A percentile compares a stretch with the other conserved stretches of the same genome.
Conservation (phyloP, 2,329 filamentous ascomycete species). For the Tothia fuscella region DNA sequence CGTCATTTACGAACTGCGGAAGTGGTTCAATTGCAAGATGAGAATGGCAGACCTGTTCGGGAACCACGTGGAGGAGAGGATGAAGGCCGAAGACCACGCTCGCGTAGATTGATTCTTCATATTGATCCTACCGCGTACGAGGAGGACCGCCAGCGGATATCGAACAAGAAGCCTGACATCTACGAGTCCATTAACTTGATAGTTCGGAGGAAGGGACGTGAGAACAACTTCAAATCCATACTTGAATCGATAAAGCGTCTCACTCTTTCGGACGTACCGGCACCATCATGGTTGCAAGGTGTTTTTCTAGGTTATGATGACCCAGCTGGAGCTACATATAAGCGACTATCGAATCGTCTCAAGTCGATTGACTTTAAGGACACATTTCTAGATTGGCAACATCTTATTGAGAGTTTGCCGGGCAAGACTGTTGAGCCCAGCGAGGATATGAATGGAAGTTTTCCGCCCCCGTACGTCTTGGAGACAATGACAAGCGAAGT, state of each 20-base stretch:
- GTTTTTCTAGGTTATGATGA: slow-evolving; percentile 97
- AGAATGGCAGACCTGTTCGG: slow-evolving; percentile 63
- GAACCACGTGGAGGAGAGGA: slow-evolving; percentile 47
- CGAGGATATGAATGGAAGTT: slow-evolving; percentile 57
- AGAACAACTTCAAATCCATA: slow-evolving; percentile 96
- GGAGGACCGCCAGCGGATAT: slow-evolving; percentile 55
- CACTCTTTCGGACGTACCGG: slow-evolving; percentile 69
- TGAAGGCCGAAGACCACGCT: slow-evolving; percentile 43
- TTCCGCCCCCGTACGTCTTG: slow-evolving; percentile 79
- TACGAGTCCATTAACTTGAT: slow-evolving; percentile 81
- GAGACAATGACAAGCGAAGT: slow-evolving; percentile 32
- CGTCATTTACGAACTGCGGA: slow-evolving; percentile 68
- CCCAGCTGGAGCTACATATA: slow-evolving; percentile 76
- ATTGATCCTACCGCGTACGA: slow-evolving; percentile 71
- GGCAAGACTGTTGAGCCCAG: slow-evolving; percentile 74
- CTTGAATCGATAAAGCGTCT: slow-evolving; percentile 83
- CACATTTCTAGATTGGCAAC: slow-evolving; percentile 91
- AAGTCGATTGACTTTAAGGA: slow-evolving; percentile 80
- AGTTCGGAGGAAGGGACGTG: slow-evolving; percentile 67
- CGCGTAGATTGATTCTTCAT: slow-evolving; percentile 64
- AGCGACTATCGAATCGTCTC: slow-evolving; percentile 64
- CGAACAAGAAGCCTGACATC: slow-evolving; percentile 59
- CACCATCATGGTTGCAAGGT: slow-evolving; percentile 88
- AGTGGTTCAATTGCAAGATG: slow-evolving; percentile 74
- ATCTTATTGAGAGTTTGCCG: slow-evolving; percentile 81